Conservation (phyloP, 768 basidiomycete genomes). For the Russula dissimulans region DNA sequence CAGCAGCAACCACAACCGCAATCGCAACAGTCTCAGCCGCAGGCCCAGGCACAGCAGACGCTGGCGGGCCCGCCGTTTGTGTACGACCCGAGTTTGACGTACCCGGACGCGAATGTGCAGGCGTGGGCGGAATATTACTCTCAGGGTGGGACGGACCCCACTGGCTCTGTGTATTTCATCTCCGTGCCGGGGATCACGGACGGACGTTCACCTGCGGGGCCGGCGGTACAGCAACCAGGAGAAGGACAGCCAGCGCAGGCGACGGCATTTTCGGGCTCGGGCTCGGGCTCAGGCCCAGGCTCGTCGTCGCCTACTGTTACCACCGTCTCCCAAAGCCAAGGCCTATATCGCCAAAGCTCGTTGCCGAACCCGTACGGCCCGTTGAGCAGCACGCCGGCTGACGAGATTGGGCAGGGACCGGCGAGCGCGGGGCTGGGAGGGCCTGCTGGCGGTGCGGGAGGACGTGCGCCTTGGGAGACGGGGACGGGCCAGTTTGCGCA, state of each 20-base stretch:
- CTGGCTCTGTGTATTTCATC: slow-evolving; percentile 74
- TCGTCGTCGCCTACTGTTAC: neutral
- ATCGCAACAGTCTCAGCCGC: neutral
- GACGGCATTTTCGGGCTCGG: neutral
- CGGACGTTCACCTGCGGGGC: neutral
- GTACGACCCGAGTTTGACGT: slow-evolving; percentile 58
- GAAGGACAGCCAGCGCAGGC: neutral
- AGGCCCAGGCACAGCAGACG: slow-evolving; percentile 30
- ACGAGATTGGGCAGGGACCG: neutral
- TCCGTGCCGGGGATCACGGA: slow-evolving; percentile 68
- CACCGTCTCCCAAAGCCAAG: neutral
- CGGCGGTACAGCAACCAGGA: neutral
- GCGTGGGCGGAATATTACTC: slow-evolving; percentile 85
- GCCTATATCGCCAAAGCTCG: slow-evolving; percentile 5
- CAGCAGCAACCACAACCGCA: slow-evolving; percentile 11
- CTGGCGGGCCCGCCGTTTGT: slow-evolving; percentile 37
- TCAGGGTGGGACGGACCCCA: slow-evolving; percentile 62
- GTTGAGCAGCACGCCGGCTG: neutral
- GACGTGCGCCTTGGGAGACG: slow-evolving; percentile 10
- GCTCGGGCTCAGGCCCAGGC: neutral
- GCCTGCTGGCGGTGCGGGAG: neutral
- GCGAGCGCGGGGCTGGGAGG: neutral
- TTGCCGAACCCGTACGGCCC: slow-evolving; percentile 13
- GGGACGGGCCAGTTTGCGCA: slow-evolving; percentile 11
- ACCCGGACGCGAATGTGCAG: slow-evolving; percentile 73